A percentile compares a stretch with the other conserved stretches of the same genome.
phyloP scores from a whole-genome alignment of 495 filamentous ascomycete species.

The Penicillium pancosmium region DNA sequence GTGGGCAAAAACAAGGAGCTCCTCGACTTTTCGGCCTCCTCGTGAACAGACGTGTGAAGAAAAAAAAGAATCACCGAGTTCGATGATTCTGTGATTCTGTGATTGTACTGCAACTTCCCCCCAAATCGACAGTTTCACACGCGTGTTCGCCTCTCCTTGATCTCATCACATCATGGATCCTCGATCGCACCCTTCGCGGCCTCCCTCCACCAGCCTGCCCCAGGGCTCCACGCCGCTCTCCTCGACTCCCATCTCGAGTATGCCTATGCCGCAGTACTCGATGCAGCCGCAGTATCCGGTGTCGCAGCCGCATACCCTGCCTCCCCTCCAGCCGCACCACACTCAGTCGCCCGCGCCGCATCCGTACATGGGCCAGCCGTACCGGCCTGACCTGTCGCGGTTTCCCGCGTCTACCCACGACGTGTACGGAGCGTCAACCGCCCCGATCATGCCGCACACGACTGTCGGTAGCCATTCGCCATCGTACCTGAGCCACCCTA shows the following conservation, averaged over 20 bases:
- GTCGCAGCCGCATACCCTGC: slow-evolving; percentile 68
- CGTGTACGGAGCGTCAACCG: slow-evolving; percentile 53
- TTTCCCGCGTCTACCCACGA: slow-evolving; percentile 65
- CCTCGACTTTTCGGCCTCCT: background rate
- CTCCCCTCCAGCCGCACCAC: slow-evolving; percentile 67
- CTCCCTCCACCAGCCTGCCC: slow-evolving; percentile 59
- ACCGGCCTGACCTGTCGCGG: slow-evolving; percentile 66
- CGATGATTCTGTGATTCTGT: slow-evolving; percentile 59
- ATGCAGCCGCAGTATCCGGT: slow-evolving; percentile 62
- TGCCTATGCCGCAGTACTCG: slow-evolving; percentile 53
- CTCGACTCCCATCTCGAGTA: slow-evolving; percentile 48
- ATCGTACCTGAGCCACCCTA: slow-evolving; percentile 53
- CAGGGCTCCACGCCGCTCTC: slow-evolving; percentile 53
- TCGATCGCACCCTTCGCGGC: slow-evolving; percentile 57
- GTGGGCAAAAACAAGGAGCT: slow-evolving; percentile 16
- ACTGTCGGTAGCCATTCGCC: slow-evolving; percentile 63
- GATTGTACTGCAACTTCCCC: slow-evolving; percentile 29
- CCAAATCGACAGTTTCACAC: background rate
- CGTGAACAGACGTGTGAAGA: slow-evolving; percentile 10
- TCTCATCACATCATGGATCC: slow-evolving; percentile 43
- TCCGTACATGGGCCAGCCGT: slow-evolving; percentile 59
- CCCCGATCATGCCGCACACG: slow-evolving; percentile 53
- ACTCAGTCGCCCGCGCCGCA: slow-evolving; percentile 49
- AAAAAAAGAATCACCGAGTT: slow-evolving; percentile 24
- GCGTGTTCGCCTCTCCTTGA: slow-evolving; percentile 19